Conservation (phyloP, 228 moss, liverwort and hornwort species). For the Sphagnum fallax region DNA sequence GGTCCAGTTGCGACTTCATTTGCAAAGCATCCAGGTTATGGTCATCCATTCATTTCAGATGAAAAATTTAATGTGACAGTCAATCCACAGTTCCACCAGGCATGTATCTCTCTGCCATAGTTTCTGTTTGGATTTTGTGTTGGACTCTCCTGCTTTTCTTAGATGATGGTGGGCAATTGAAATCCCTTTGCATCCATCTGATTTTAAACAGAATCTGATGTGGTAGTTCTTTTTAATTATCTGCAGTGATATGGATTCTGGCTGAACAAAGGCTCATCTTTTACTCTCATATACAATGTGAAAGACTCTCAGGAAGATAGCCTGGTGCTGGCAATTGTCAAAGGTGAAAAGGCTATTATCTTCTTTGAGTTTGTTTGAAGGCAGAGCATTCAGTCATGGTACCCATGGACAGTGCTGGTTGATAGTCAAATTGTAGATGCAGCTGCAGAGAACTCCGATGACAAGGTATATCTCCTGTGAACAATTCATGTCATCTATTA, state of each 20-base stretch:
- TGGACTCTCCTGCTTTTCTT: background rate
- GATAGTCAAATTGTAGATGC: background rate
- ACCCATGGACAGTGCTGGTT: too few relatives aligned
- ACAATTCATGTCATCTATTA: background rate
- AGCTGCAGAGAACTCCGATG: background rate
- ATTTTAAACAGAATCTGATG: too few relatives aligned
- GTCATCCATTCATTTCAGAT: conserved; percentile 13
- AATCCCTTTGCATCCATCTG: too few relatives aligned
- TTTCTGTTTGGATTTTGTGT: too few relatives aligned
- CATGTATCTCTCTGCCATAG: background rate
- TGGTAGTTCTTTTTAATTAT: background rate
- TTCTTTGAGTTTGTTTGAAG: background rate
- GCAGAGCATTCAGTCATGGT: background rate
- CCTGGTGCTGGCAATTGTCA: too few relatives aligned
- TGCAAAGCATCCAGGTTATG: conserved; percentile 16
- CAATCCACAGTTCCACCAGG: conserved; percentile 20
- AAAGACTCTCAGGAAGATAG: too few relatives aligned
- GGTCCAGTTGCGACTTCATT: conserved; percentile 30
- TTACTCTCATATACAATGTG: too few relatives aligned
- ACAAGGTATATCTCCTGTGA: background rate
- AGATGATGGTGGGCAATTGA: background rate
- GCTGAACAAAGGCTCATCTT: too few relatives aligned
- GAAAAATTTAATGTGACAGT: background rate
- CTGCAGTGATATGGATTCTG: background rate
- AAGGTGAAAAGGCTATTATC: too few relatives aligned